Evolutionary conservation across 1,284 basidiomycete species (phyloP).

Genomic region (Sutorius eximius): DNA sequence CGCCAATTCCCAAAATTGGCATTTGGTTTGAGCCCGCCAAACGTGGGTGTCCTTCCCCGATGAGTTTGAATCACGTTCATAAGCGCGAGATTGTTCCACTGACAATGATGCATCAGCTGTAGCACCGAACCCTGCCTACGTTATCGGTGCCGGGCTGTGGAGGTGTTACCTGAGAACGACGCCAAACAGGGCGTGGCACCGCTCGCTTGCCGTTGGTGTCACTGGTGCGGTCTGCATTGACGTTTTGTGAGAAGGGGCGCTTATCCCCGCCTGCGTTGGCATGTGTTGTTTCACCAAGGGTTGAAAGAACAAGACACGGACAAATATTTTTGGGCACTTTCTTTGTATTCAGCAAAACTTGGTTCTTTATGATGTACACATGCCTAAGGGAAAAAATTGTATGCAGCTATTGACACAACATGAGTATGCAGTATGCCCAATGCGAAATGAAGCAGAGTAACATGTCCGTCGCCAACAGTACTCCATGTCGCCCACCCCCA

Average conservation of each 20-base stretch:
- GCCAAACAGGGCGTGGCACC: constrained; percentile 5
- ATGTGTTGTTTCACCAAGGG: constrained; percentile 9
- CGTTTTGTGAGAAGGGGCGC: constrained; percentile 10
- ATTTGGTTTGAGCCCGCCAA: constrained; percentile 22
- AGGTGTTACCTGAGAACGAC: constrained; percentile 11
- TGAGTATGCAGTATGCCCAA: constrained; percentile 32
- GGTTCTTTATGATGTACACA: constrained; percentile 36
- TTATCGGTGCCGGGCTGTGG: constrained; percentile 26
- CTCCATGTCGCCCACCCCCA: constrained; percentile 27
- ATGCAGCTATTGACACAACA: constrained; percentile 41
- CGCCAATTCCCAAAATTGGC: constrained; percentile 13
- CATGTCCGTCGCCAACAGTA: constrained; percentile 17
- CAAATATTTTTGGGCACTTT: not conserved
- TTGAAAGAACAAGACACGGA: not conserved
- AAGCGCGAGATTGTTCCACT: not conserved
- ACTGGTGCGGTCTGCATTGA: constrained; percentile 8
- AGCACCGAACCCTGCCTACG: not conserved
- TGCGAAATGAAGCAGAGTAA: constrained; percentile 36
- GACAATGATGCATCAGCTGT: constrained; percentile 16
- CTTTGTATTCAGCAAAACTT: constrained; percentile 31
- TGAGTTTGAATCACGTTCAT: not conserved
- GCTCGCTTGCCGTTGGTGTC: constrained; percentile 3
- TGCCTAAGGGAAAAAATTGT: constrained; percentile 33
- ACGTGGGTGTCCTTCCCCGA: constrained; percentile 9
- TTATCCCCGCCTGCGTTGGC: not conserved